Evolutionary conservation across 805 yeast species (phyloP), one percentile per base, ranked within the genome.

Genomic region (Groenewaldozyma tartarivorans): DNA sequence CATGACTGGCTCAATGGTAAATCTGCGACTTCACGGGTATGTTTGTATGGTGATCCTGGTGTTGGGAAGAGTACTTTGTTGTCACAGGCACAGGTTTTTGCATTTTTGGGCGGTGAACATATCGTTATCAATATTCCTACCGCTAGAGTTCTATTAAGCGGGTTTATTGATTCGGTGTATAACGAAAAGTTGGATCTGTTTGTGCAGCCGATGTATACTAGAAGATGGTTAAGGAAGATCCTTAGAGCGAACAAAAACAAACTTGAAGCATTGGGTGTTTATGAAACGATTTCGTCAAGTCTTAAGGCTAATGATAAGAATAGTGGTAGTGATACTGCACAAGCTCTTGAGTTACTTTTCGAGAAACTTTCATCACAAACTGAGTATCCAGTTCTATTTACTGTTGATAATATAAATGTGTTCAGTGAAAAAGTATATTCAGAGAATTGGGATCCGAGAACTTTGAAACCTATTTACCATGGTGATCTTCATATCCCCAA

Each of bases 171-270:
- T 58, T 83, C 77, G 54, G 67, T 72, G 45, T 72, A 59, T 47
- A 81, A 79, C 58, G 60, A 64, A 20, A 61, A 62, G 33, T 55
- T 71, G 21, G 58, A 62, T 18, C 50, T 66, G 33, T 81, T 77
- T 58, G 81, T 75, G 38, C 95, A 87, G 62, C 95, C 90, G 44
- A 81, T 81, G 90, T 74, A 68, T 54, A 63, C 81, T 38, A 75
- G 76, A 53, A 68, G 71, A 36, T 69, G 84, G 57, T 55, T 84
- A 45, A 64, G 66, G 46, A 76, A 75, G 55, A 61, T 75, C 29
- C 54, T 61, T 35, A 63, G 62, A 38, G 71, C 70, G 9, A 80
- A 80, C 51, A 56, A 54, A 32, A 59, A 53, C 2, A 32, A 60
- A 3, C 57, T 78, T 21, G 40, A 56, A 11, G 52, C 61, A 6